A percentile compares a stretch with the other conserved stretches of the same genome.
Evolutionary conservation across 140 eudicot species (phyloP).

Genomic region (Senecio squalidus): DNA sequence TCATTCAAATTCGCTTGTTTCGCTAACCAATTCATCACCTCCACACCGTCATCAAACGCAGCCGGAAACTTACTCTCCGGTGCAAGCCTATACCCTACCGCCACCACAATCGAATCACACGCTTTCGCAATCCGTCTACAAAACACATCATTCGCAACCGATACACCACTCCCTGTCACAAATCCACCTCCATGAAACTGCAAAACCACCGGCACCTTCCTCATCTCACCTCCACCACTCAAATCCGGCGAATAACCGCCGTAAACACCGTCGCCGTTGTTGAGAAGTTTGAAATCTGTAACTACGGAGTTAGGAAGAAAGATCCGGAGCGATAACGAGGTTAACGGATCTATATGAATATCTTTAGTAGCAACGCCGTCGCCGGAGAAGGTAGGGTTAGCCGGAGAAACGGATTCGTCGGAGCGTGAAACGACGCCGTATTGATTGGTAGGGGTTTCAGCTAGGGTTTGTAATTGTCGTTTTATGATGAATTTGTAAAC

Average conservation of each 20-base stretch:
- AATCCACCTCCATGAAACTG: constrained; percentile 98
- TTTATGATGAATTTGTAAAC: constrained; percentile 59
- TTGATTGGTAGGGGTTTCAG: constrained; percentile 6
- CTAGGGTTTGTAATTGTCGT: constrained; percentile 57
- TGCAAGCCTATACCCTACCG: constrained; percentile 93
- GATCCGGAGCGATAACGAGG: constrained; percentile 66
- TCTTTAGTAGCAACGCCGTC: constrained; percentile 96
- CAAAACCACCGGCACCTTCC: constrained; percentile 70
- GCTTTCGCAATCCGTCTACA: constrained; percentile 66
- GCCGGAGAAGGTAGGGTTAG: constrained; percentile 63
- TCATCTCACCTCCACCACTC: constrained; percentile 37
- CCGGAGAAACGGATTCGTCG: constrained; percentile 58
- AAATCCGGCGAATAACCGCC: constrained; percentile 69
- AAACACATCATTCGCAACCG: constrained; percentile 77
- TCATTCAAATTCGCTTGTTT: constrained; percentile 88
- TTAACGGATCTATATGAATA: constrained; percentile 69
- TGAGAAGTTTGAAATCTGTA: constrained; percentile 15
- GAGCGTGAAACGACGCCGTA: constrained; percentile 66
- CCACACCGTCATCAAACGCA: constrained; percentile 90
- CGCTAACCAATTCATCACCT: constrained; percentile 81
- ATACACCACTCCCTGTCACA: constrained; percentile 81
- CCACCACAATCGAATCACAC: constrained; percentile 88
- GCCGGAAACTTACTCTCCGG: constrained; percentile 91
- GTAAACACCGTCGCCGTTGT: constrained; percentile 47
- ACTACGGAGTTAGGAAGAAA: constrained; percentile 69